Percentiles rank a stretch among this genome's conserved stretches.
These are phyloP conservation scores for Candolleomyces eurysporus DNA, from an alignment of 768 basidiomycete species.

Conservation along the genomic window DNA sequence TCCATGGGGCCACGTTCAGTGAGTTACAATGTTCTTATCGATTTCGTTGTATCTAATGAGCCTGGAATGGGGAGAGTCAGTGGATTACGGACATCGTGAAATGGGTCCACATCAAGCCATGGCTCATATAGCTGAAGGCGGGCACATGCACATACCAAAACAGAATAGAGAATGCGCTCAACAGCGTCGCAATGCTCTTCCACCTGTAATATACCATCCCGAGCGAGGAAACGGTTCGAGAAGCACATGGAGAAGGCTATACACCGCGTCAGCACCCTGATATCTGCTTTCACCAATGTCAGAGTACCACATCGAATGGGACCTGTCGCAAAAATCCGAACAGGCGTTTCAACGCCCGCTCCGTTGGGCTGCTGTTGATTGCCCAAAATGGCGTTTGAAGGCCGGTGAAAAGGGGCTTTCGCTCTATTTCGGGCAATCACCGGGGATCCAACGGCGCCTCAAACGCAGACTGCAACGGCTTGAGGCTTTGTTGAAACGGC, in stretches of 20 bases:
- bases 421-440: too few relatives aligned
- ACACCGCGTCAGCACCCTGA: conserved; percentile 27
- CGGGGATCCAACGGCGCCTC: too few relatives aligned
- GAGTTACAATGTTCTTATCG: conserved; percentile 8
- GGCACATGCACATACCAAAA: conserved; percentile 29
- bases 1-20: conserved; percentile 27
- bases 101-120: conserved; percentile 36
- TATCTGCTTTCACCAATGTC: conserved; percentile 30
- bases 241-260: conserved; percentile 38
- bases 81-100: conserved; percentile 29
- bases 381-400: too few relatives aligned
- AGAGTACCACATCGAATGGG: conserved; percentile 41
- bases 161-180: conserved; percentile 26
- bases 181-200: conserved; percentile 22
- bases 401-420: too few relatives aligned
- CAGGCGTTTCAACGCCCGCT: too few relatives aligned
- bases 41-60: not conserved
- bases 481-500: too few relatives aligned
- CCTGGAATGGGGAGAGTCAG: conserved; percentile 12
- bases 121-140: conserved; percentile 35
- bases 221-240: conserved; percentile 28
- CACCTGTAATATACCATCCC: conserved; percentile 30
- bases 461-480: too few relatives aligned
- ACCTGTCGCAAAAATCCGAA: conserved; percentile 28
- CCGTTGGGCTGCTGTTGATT: too few relatives aligned